Percentiles rank a stretch among this genome's conserved stretches.
phyloP scores from a whole-genome alignment of 345 rosid genomes.

The Limnanthes douglasii region DNA sequence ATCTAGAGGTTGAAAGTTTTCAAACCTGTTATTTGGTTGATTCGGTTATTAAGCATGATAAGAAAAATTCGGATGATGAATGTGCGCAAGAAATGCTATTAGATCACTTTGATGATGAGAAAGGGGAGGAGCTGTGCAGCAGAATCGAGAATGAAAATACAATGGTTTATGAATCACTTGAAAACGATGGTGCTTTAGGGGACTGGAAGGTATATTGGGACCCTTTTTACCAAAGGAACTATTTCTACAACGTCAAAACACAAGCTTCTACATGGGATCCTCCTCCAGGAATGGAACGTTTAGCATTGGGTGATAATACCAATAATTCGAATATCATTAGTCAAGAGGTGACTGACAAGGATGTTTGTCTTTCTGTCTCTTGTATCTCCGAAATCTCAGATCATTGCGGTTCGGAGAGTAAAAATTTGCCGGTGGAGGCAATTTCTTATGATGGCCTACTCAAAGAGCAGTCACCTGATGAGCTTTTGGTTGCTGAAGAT shows the following conservation, averaged over 20 bases:
- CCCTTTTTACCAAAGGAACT: slow-evolving; percentile 45
- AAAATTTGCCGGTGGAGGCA: slow-evolving; percentile 7
- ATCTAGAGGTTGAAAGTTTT: slow-evolving; percentile 14
- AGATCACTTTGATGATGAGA: slow-evolving; percentile 6
- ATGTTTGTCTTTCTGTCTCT: slow-evolving; percentile 6
- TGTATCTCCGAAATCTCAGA: slow-evolving; percentile 7
- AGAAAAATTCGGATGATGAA: slow-evolving; percentile 12
- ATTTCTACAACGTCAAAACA: slow-evolving; percentile 49
- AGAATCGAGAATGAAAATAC: slow-evolving; percentile 8
- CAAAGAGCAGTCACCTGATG: slow-evolving; percentile 14
- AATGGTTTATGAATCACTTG: slow-evolving; percentile 10
- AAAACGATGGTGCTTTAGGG: slow-evolving; percentile 12
- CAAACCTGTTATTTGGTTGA: slow-evolving; percentile 10
- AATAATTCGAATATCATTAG: slow-evolving; percentile 14
- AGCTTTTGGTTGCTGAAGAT: slow-evolving; percentile 5
- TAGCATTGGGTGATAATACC: slow-evolving; percentile 8
- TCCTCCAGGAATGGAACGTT: slow-evolving; percentile 59
- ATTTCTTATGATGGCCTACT: slow-evolving; percentile 5
- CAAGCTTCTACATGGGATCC: slow-evolving; percentile 57
- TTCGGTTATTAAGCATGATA: slow-evolving; percentile 8
- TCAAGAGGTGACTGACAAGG: slow-evolving; percentile 17
- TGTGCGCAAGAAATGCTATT: slow-evolving; percentile 8
- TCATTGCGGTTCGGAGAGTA: slow-evolving; percentile 5
- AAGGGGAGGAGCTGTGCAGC: slow-evolving; percentile 6
- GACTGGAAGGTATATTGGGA: slow-evolving; percentile 82